Base-by-base conservation (phyloP, 2,329 filamentous ascomycete species). In the Sarocladiaceae sp. region DNA sequence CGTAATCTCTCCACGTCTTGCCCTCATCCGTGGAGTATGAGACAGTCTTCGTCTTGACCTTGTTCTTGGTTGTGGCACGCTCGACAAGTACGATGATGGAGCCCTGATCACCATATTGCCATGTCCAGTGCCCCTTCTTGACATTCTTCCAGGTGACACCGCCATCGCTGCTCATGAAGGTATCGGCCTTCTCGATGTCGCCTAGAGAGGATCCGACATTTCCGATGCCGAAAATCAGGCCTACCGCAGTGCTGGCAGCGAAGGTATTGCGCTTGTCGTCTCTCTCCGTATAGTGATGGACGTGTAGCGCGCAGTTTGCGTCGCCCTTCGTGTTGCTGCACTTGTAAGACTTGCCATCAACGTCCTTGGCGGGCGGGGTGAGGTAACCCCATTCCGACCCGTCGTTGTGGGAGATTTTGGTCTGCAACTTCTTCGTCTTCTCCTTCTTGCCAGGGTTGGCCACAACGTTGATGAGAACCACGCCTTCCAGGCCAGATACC, bases 281-380 rank as follows among this genome's bases (percentile, higher is more conserved):
- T 56, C 94, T 84, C 69, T 99, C 94, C 0, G 95, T 97, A 71
- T 96, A 99, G 52, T 93, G 90, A 66, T 99, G 95, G 33, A 99
- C 78, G 67, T 99, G 91, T 52, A 99, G 77, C 3, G 90, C 87
- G 66, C 95, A 99, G 52, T 85, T 80, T 18, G 83, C 76, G 42
- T 70, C 76, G 62, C 84, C 81, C 35, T 75, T 72, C 22, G 71
- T 71, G 55, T 77, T 77, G 48, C 74, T 78, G 72, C 94, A 97
- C 12, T 73, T 68, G 63, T 87, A 95, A 2, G 75, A 67, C 60
- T 93, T 88, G 59, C 82, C 84, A 26, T 94, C 83, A 1, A 80
- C 75, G 59, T 93, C 85, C 59, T 83, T 80, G 33, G 70, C 63
- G 0, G 91, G 93, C n/a, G 90, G 85, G 11, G 82, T 70, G 10